Evolutionary conservation across 441 rosid species (phyloP), one percentile per base, ranked within the genome.

Genomic region (Erodium texanum): DNA sequence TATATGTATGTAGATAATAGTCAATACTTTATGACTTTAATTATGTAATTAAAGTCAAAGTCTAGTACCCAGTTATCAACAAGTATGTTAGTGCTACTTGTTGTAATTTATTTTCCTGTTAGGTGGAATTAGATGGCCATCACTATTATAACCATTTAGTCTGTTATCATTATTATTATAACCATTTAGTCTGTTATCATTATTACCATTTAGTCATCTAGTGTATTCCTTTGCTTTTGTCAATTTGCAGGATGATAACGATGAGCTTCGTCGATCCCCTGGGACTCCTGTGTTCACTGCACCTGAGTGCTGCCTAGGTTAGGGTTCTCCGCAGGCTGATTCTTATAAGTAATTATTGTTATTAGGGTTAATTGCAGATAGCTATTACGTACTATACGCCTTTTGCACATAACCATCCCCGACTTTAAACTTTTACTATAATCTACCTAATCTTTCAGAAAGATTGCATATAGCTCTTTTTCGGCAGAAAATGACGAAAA

Each of bases 201-300:
- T 38, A 38, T 38, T 38, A 9, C 12, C 14, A 11, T 38, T 38
- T 38, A 38, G 45, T 38, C 0, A 38, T 38, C 9, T 38, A 38
- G 0, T 38, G 45, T 38, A 6, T 38, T 7, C 9, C 6, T 54
- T 7, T 10, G 2, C 61, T 54, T 18, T 18, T 38, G 45, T 7
- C 61, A 54, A 54, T 54, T 54, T 68, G 76, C 82, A 91, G 99
- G 93, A 88, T 82, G 93, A 87, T 71, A 84, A 88, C 77, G 99
- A 94, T 81, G 92, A 87, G 78, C 97, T 94, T 66, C 92, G 96
- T 23, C 83, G 99, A 14, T 94, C 99, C 73, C 99, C 99, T 14
- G 97, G 99, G 62, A 94, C 99, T 66, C 99, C 99, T 64, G 99
- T 94, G 75, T 94, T 89, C 82, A 94, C 99, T 71, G 99, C 99